Percentiles rank a stretch among this genome's conserved stretches.
Conservation (phyloP, 225 moss, liverwort and hornwort species). For the Thuidium tamariscinum region DNA sequence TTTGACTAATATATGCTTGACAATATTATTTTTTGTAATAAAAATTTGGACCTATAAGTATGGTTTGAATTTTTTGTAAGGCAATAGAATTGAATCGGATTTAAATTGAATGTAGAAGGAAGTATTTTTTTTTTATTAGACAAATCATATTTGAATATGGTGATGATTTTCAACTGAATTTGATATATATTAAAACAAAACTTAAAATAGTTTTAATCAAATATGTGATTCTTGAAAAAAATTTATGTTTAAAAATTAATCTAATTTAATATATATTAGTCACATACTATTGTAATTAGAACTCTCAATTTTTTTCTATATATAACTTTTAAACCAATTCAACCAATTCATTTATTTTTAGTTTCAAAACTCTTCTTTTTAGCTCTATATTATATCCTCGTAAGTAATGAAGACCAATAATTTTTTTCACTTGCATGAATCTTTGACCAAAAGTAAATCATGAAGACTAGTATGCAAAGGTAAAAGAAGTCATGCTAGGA, state of each 20-base stretch:
- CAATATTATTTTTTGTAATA: background rate
- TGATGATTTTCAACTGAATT: background rate
- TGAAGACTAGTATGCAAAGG: background rate
- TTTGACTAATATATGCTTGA: background rate
- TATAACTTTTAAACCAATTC: background rate
- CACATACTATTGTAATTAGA: background rate
- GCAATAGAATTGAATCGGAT: accelerated
- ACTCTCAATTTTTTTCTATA: background rate
- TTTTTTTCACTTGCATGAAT: background rate
- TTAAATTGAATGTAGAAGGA: background rate
- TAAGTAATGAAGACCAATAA: background rate
- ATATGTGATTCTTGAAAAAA: background rate
- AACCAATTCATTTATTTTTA: background rate
- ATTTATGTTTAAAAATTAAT: background rate
- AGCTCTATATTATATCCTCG: accelerated
- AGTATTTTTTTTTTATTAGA: background rate
- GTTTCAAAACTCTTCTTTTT: no score
- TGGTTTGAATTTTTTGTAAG: background rate
- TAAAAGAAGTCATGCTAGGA: background rate
- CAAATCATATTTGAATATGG: background rate
- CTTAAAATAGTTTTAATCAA: background rate
- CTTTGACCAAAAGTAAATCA: background rate
- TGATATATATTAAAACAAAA: background rate
- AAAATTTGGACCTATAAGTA: background rate
- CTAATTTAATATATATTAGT: background rate